Evolutionary conservation across 2,329 filamentous ascomycete genomes (phyloP).

Genomic region (Venturia aucupariae): DNA sequence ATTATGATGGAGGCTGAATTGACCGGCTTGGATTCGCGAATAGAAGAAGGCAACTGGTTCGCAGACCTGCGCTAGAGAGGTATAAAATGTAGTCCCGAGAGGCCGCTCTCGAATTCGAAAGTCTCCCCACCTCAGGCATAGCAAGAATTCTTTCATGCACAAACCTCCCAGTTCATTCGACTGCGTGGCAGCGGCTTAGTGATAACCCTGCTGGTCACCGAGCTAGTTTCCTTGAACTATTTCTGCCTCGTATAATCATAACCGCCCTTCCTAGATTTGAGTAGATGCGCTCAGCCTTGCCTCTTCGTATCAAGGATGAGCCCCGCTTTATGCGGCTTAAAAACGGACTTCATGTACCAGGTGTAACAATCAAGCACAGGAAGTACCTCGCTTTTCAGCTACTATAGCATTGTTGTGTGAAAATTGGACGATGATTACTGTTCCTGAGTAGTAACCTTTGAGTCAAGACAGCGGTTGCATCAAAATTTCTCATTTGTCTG

Average conservation of each 20-base stretch:
- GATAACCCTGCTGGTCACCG: background rate
- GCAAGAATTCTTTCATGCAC: background rate
- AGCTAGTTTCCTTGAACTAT: background rate
- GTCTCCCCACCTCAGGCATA: background rate
- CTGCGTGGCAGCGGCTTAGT: background rate
- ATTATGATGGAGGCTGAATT: background rate
- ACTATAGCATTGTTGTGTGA: background rate
- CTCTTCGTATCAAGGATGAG: background rate
- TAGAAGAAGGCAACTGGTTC: background rate
- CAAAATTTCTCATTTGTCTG: background rate
- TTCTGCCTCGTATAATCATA: background rate
- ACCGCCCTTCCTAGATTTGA: background rate
- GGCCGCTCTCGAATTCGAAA: background rate
- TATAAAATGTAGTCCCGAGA: background rate
- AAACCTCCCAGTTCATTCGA: background rate
- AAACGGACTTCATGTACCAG: background rate
- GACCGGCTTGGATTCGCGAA: background rate
- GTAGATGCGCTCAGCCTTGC: background rate
- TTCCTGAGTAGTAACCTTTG: background rate
- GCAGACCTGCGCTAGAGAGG: background rate
- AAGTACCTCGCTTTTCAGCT: background rate
- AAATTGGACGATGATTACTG: background rate
- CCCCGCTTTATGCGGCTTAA: slow-evolving; percentile 1
- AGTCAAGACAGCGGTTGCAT: background rate
- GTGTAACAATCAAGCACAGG: background rate